A percentile compares a stretch with the other conserved stretches of the same genome.
Evolutionary conservation across 441 rosid genomes (phyloP).

Genomic region (Flueggea neowawraea): DNA sequence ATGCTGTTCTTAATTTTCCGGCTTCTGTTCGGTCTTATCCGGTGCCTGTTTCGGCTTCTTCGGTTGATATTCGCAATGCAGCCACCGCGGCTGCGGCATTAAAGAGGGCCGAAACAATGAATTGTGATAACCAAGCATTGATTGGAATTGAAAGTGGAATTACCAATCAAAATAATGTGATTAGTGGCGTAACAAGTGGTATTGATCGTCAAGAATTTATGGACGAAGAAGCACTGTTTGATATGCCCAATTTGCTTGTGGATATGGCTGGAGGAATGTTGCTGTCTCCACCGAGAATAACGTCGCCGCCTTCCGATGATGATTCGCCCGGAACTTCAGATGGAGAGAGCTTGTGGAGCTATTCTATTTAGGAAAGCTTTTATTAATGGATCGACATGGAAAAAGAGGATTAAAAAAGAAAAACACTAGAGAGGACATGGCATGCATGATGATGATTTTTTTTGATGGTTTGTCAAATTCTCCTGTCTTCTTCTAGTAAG

Average conservation of each 20-base stretch:
- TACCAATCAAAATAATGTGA: neutral
- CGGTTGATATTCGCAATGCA: constrained; percentile 68
- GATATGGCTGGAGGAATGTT: constrained; percentile 95
- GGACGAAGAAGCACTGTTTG: constrained; percentile 74
- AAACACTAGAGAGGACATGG: too few relatives aligned
- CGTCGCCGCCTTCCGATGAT: constrained; percentile 38
- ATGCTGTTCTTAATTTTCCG: constrained; percentile 71
- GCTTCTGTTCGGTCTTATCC: constrained; percentile 45
- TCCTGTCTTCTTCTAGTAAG: too few relatives aligned
- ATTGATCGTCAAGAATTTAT: constrained; percentile 43
- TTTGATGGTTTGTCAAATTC: too few relatives aligned
- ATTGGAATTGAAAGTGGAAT: constrained; percentile 6
- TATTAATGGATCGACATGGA: neutral
- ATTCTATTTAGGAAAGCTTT: constrained; percentile 12
- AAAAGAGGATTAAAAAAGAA: constrained; percentile 34
- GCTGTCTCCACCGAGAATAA: constrained; percentile 79
- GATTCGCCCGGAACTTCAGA: constrained; percentile 58
- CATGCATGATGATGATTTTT: too few relatives aligned
- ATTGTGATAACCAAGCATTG: constrained; percentile 1
- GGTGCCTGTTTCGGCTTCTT: constrained; percentile 51
- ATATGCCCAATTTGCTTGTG: constrained; percentile 75
- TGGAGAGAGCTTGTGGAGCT: constrained; percentile 76
- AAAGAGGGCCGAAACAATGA: constrained; percentile 22
- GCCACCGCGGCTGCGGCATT: constrained; percentile 52
- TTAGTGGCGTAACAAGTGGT: neutral